A percentile compares a stretch with the other conserved stretches of the same genome.
phyloP scores from a whole-genome alignment of 176 grass and related monocot genomes.

The Triticum turgidum region DNA sequence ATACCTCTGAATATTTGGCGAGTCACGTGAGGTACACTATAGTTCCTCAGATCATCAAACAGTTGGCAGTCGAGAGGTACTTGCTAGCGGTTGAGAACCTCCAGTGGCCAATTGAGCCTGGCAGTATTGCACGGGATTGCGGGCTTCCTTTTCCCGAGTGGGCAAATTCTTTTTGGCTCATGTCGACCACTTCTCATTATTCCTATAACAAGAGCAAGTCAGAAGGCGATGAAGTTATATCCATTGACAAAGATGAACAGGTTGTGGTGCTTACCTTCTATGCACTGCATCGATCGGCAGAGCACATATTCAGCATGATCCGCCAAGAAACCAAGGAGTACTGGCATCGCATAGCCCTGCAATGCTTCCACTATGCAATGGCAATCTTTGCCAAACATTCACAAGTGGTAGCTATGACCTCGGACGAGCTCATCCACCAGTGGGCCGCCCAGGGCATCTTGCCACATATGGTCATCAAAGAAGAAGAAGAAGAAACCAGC shows the following conservation, averaged over 20 bases:
- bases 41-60: accelerated
- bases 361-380: background rate
- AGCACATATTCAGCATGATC: accelerated
- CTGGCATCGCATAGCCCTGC: background rate
- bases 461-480: background rate
- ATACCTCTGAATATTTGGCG: accelerated
- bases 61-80: accelerated
- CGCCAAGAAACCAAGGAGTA: background rate
- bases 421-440: background rate
- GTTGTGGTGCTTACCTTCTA: too few relatives aligned
- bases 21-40: accelerated
- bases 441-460: background rate
- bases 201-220: background rate
- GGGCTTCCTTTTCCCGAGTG: accelerated
- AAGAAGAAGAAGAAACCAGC: background rate
- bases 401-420: background rate
- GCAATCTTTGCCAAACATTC: background rate
- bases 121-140: accelerated
- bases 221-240: too few relatives aligned
- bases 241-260: too few relatives aligned
- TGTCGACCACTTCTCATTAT: background rate
- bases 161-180: background rate
- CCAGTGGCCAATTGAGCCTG: accelerated
- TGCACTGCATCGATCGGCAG: too few relatives aligned
- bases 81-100: background rate